phyloP scores from a whole-genome alignment of 495 filamentous ascomycete genomes.

The Penicillium psychrofluorescens region DNA sequence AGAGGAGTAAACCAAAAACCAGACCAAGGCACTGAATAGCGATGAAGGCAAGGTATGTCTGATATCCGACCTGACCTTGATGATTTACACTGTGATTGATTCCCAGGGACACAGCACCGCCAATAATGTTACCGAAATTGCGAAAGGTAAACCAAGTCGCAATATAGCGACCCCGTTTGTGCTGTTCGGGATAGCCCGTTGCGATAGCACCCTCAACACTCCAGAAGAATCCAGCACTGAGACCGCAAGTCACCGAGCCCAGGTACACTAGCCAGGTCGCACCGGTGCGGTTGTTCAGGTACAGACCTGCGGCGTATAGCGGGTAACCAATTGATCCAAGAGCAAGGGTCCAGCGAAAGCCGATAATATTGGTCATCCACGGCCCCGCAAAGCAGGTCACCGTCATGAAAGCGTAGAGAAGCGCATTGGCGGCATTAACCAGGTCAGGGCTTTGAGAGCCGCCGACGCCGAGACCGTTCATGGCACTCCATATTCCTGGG shows the following conservation, averaged over 20 bases:
- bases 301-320: not conserved
- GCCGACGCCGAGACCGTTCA: conserved; percentile 49
- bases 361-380: conserved; percentile 25
- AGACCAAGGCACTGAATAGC: conserved; percentile 44
- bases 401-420: conserved; percentile 31
- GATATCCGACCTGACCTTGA: conserved; percentile 44
- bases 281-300: not conserved
- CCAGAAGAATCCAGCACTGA: conserved; percentile 48
- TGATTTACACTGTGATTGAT: conserved; percentile 41
- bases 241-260: conserved; percentile 17
- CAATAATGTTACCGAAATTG: conserved; percentile 47
- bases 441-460: conserved; percentile 46
- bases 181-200: conserved; percentile 44
- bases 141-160: conserved; percentile 50
- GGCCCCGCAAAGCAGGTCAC: conserved; percentile 14
- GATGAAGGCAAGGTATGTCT: conserved; percentile 46
- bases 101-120: conserved; percentile 44
- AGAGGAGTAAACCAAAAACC: conserved; percentile 40
- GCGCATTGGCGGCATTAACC: conserved; percentile 48
- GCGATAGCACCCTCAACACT: conserved; percentile 48
- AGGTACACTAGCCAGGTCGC: not conserved
- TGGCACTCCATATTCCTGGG: conserved; percentile 52
- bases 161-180: conserved; percentile 45
- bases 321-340: conserved; percentile 17
- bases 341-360: conserved; percentile 41